A percentile compares a stretch with the other conserved stretches of the same genome.
Evolutionary conservation across 2,329 filamentous ascomycete species (phyloP).

Genomic region (Venturia nashicola): DNA sequence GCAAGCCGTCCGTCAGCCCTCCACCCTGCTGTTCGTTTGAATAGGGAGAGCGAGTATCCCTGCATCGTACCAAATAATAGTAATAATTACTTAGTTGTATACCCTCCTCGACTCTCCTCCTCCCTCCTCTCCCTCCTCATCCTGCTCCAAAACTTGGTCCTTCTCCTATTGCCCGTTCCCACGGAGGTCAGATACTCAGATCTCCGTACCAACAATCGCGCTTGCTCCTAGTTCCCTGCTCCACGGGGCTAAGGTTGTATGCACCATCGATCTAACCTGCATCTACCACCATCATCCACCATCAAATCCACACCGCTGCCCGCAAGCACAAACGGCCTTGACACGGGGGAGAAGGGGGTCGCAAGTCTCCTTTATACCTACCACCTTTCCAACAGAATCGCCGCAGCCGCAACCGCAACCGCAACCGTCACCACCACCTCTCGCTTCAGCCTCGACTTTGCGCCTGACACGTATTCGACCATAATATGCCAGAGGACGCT

Average conservation of each 20-base stretch:
- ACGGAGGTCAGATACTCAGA: background rate
- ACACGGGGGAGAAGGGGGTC: background rate
- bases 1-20: too few species aligned
- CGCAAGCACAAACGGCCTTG: background rate
- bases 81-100: background rate
- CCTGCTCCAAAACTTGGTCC: background rate
- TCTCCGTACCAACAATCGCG: background rate
- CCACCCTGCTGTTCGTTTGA: too few species aligned
- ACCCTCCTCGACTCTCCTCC: background rate
- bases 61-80: background rate
- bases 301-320: background rate
- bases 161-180: background rate
- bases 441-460: background rate
- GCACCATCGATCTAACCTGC: background rate
- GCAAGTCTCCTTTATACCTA: background rate
- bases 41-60: background rate
- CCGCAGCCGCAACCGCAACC: background rate
- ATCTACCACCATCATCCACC: background rate
- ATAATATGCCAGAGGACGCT: background rate
- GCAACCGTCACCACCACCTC: background rate
- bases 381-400: background rate
- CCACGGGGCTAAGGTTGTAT: background rate
- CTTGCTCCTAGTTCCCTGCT: background rate
- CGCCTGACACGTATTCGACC: background rate
- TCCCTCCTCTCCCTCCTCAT: too few species aligned